A percentile compares a stretch with the other conserved stretches of the same genome.
These are phyloP conservation scores for Penicillium goetzii DNA, from an alignment of 495 filamentous ascomycete species.

Conservation along the genomic window DNA sequence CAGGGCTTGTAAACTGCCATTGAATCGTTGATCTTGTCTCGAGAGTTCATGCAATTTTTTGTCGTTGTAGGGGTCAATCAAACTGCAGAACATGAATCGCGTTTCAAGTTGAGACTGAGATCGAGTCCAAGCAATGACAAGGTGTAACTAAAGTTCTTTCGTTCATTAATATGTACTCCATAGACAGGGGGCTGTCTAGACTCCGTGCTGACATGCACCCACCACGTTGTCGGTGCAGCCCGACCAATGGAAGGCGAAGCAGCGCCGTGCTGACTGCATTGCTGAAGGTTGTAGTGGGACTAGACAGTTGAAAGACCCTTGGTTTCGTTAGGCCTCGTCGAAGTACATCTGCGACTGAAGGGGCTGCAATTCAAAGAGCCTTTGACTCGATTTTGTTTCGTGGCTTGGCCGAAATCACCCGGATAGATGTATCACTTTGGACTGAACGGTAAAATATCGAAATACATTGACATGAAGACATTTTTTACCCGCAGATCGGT, in stretches of 20 bases:
- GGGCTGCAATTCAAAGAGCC: neutral
- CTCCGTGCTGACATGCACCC: conserved; percentile 3
- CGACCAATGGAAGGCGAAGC: neutral
- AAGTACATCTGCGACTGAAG: neutral
- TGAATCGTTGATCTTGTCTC: neutral
- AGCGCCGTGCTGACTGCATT: conserved; percentile 9
- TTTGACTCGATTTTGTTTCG: neutral
- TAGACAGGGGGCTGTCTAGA: neutral
- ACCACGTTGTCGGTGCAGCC: conserved; percentile 5
- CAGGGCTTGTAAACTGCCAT: neutral
- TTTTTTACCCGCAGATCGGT: neutral
- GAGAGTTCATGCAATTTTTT: conserved; percentile 1
- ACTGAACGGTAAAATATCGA: neutral
- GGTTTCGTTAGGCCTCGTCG: neutral
- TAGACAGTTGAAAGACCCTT: neutral
- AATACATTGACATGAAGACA: neutral
- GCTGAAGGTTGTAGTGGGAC: neutral
- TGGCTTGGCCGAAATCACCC: neutral
- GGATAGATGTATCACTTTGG: neutral
- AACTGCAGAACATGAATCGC: neutral
- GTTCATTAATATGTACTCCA: neutral
- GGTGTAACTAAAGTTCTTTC: neutral
- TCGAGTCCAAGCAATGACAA: neutral
- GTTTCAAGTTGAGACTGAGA: conserved; percentile 2
- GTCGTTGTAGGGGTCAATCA: neutral